A percentile compares a stretch with the other conserved stretches of the same genome.
Conservation (phyloP, 345 rosid genomes). For the Arabis hirsuta region DNA sequence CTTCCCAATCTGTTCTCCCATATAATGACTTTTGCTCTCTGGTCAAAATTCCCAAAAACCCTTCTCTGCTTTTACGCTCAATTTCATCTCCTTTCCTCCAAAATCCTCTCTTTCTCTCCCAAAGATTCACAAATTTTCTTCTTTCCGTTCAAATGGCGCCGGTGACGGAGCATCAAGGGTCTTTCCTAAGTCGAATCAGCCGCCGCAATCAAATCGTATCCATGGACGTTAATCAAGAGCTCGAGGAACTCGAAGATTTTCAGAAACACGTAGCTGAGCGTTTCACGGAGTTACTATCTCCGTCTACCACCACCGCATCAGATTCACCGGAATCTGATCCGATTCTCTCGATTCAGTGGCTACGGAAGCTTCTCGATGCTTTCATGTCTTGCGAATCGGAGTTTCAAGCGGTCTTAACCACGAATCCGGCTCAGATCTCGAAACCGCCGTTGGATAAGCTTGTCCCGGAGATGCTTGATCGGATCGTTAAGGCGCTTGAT, state of each 20-base stretch:
- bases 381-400: constrained; percentile 88
- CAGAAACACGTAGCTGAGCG: constrained; percentile 72
- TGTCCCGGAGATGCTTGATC: constrained; percentile 74
- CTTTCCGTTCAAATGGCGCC: constrained; percentile 50
- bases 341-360: constrained; percentile 77
- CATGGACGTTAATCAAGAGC: constrained; percentile 79
- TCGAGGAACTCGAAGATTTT: constrained; percentile 80
- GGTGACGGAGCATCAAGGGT: constrained; percentile 69
- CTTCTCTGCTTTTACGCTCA: neutral
- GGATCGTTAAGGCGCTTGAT: constrained; percentile 77
- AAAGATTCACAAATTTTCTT: neutral
- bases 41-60: constrained; percentile 16
- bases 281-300: constrained; percentile 57
- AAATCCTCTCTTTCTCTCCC: constrained; percentile 4
- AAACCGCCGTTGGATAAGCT: constrained; percentile 85
- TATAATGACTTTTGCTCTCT: constrained; percentile 31
- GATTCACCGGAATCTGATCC: constrained; percentile 34
- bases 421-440: constrained; percentile 60
- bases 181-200: constrained; percentile 81
- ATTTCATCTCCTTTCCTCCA: constrained; percentile 4
- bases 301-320: constrained; percentile 14
- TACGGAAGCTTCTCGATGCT: constrained; percentile 73
- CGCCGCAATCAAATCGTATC: constrained; percentile 79
- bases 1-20: constrained; percentile 31
- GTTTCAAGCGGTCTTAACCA: constrained; percentile 68